Evolutionary conservation across 176 grass and related monocot species (phyloP), one percentile per base, ranked within the genome.

Genomic region (Ampelocalamus luodianensis): DNA sequence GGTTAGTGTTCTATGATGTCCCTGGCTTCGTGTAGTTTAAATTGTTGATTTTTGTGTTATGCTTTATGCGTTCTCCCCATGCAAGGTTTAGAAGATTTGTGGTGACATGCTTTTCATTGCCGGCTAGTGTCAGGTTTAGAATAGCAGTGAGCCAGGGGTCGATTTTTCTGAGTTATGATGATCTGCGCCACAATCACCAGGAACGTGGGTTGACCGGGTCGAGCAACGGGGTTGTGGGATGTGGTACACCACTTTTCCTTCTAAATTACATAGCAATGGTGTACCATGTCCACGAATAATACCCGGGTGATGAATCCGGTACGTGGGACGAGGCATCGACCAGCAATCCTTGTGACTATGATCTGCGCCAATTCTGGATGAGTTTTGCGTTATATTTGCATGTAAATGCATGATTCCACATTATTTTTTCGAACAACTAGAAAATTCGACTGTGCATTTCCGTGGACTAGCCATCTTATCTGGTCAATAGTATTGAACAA

Each of bases 321-420:
- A 34, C 2, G 32, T 34, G 32, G 32, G 32, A 34, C 32, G 32
- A 0, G 32, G 32, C 32, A 29, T 29, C 29, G 32, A 34, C 32
- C 32, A 1, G 2, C 32, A 34, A 34, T 34, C 32, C 32, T 34
- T 34, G 32, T 34, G 32, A 34, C 32, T 34, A 54, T 71, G 18
- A 70, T 43, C 10, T 80, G 13, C 66, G 6, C 40, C 56, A 8
- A 24, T 73, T 86, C 17, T 58, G 26, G 72, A 78, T 17, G n/a
- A 59, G 37, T 72, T 69, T 70, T 54, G 45, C 68, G 42, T 65
- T 50, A 55, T 10, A 3, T 80, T 64, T 80, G 68, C 85, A 65
- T 74, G 34, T 9, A 45, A 73, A 39, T 44, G 12, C 2, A n/a
- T 74, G 24, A 10, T 53, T 27, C 3, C 1, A 4, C 9, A 39